Base-by-base conservation (phyloP, 148 eudicot genomes). In the Rhododendron ferrugineum region DNA sequence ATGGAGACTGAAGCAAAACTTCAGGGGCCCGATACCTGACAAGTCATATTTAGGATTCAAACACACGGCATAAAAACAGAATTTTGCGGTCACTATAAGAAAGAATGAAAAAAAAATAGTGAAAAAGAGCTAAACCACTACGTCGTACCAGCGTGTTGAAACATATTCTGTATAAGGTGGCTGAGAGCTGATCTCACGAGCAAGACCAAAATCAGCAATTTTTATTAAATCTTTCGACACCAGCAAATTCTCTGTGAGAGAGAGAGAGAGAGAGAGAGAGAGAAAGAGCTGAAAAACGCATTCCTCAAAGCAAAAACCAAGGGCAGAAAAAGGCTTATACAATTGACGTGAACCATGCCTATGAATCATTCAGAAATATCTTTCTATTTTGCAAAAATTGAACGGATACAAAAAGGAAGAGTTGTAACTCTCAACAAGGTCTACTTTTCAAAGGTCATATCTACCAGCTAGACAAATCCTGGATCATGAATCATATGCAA, bases 1-100 rank as follows among this genome's bases (percentile, higher is more conserved):
- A 85, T 70, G 92, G 93, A 70, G 99, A 94, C 88, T 93, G 95
- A 58, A 97, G 96, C 86, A 97, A 91, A 87, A 97, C 97, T 89
- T 97, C 99, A 84, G 99, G 99, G 85, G 99, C 99, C 72, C 99
- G 94, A 85, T 97, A 96, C 99, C 99, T 96, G 92, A 66, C 84
- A 91, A 49, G 20, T 7, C 72, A 72, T n/a, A 80, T 30, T 81
- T 42, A 36, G 46, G 49, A 82, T 60, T 73, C 74, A 20, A 60
- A 5, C 75, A 68, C 32, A 64, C 2, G 15, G 9, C 37, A 14
- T 6, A 70, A 80, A 1, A 20, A 78, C 22, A 75, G 42, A 13
- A 40, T 0, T 7, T 11, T 32, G 37, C 18, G 5, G 11, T 7
- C 14, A 16, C 50, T 16, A 78, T 14, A 14, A 60, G n/a, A 46